Base-by-base conservation (phyloP, 495 filamentous ascomycete species). In the Diplogelasinospora grovesii region DNA sequence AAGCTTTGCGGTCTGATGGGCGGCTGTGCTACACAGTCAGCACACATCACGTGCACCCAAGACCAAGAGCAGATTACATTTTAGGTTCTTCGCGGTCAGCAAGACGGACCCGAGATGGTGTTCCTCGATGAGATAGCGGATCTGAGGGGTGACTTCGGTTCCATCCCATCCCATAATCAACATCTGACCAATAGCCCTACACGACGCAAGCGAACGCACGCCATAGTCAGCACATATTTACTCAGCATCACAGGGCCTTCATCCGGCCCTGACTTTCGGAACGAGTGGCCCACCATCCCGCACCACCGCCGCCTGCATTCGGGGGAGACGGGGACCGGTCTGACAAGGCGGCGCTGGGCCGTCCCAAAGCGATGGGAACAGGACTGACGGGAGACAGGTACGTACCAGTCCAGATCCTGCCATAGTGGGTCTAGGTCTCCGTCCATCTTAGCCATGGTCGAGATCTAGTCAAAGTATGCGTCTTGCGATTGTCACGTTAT, bases 161-260 rank as follows among this genome's bases (percentile, higher is more conserved):
- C 87, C 87, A 72, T 95, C 86, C 69, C 89, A 95, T 59, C 86
- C 88, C 86, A 93, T 90, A 74, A 93, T 90, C 65, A 94, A 81
- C 63, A 93, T 78, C 72, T 94, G 87, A 40, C 88, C 88, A 73
- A 89, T 85, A 39, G 74, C 70, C 68, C 70, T 75, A 60, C 4
- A 31, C 4, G 29, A 31, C 26, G 45, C 39, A 28, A 31, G 5
- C 0, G 8, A 21, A 3, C 19, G 19, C 4, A 34, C 19, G 39
- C 34, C 32, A 26, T 46, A 11, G 14, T 13, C 20, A 8, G 11
- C 22, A 36, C n/a, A n/a, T n/a, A n/a, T n/a, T n/a, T n/a, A n/a
- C n/a, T n/a, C n/a, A n/a, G n/a, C n/a, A n/a, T n/a, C n/a, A n/a
- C n/a, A n/a, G n/a, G n/a, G n/a, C n/a, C n/a, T n/a, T n/a, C n/a